Evolutionary conservation across 2,329 filamentous ascomycete species (phyloP).

Genomic region (Sclerotinia sclerotiorum): DNA sequence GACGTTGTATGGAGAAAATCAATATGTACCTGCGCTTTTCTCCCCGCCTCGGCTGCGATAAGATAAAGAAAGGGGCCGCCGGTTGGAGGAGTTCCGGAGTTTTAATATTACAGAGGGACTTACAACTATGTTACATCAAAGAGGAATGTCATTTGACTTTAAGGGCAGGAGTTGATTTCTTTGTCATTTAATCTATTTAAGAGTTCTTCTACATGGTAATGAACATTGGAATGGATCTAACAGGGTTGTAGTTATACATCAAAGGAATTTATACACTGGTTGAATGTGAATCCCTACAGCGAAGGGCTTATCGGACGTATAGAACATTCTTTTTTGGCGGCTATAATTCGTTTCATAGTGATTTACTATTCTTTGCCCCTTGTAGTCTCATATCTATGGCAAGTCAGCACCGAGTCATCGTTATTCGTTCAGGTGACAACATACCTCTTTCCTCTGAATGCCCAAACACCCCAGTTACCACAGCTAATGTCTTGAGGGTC

Average conservation of each 20-base stretch:
- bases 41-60: constrained; percentile 21
- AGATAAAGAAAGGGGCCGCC: constrained; percentile 17
- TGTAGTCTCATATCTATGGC: constrained; percentile 40
- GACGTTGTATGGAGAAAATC: constrained; percentile 15
- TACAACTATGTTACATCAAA: not conserved
- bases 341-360: not conserved
- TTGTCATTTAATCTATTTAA: constrained; percentile 7
- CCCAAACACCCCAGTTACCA: constrained; percentile 97
- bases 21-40: constrained; percentile 11
- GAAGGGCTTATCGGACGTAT: not conserved
- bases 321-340: not conserved
- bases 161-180: not conserved
- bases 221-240: not conserved
- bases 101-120: not conserved
- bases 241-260: constrained; percentile 3
- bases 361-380: constrained; percentile 29
- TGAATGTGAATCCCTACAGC: not conserved
- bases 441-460: constrained; percentile 94
- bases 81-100: constrained; percentile 32
- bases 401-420: constrained; percentile 23
- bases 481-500: constrained; percentile 93
- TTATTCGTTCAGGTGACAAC: constrained; percentile 32
- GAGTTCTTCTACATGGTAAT: constrained; percentile 2
- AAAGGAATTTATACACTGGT: constrained; percentile 1
- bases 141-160: not conserved